Conservation (phyloP, 2,329 filamentous ascomycete species). For the Amylocarpus encephaloides region DNA sequence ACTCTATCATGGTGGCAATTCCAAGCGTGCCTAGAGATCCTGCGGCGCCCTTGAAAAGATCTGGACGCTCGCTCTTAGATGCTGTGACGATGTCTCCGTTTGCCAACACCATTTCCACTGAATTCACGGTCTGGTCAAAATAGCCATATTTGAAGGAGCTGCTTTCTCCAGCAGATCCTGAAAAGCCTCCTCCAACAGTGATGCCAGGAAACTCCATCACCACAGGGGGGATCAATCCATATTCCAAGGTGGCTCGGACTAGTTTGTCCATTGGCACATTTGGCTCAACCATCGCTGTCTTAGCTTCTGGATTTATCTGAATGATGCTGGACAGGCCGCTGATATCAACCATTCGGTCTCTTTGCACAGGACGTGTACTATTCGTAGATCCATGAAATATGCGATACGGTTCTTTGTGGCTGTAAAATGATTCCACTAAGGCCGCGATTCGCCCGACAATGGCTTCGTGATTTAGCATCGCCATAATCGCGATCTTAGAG, state of each 20-base stretch:
- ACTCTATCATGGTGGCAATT: constrained; percentile 49
- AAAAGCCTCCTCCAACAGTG: constrained; percentile 57
- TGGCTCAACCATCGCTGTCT: constrained; percentile 50
- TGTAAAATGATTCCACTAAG: constrained; percentile 23
- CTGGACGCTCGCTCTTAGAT: constrained; percentile 36
- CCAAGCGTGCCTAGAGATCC: constrained; percentile 53
- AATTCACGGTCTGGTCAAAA: constrained; percentile 50
- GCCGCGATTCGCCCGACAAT: too few relatives aligned
- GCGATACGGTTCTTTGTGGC: constrained; percentile 40
- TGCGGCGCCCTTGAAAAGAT: constrained; percentile 42
- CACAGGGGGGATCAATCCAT: constrained; percentile 51
- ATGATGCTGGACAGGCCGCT: constrained; percentile 39
- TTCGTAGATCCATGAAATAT: constrained; percentile 49
- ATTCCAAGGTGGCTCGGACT: constrained; percentile 45
- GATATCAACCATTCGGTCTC: constrained; percentile 34
- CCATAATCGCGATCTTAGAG: too few relatives aligned
- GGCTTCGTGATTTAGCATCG: too few relatives aligned
- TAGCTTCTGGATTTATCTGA: constrained; percentile 33
- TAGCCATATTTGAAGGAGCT: constrained; percentile 57
- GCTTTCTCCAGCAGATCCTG: constrained; percentile 58
- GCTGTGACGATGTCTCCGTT: constrained; percentile 43
- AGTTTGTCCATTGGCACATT: constrained; percentile 61
- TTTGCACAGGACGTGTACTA: constrained; percentile 35
- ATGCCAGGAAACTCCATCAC: constrained; percentile 66
- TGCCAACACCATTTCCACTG: constrained; percentile 38